A percentile compares a stretch with the other conserved stretches of the same genome.
Conservation (phyloP, 257 asterid genomes). For the Solanum chiquidenum region DNA sequence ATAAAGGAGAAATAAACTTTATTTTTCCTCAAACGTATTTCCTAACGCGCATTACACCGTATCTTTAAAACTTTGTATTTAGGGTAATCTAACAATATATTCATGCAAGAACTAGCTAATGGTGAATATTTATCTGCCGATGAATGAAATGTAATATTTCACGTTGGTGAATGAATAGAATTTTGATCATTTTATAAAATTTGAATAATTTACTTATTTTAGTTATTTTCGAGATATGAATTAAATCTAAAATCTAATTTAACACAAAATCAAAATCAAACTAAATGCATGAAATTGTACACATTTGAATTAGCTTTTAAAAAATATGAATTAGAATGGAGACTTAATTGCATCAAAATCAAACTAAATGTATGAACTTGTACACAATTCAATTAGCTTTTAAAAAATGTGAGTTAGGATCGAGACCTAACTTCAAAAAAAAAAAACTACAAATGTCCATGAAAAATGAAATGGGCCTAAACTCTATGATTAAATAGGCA, state of each 20-base stretch:
- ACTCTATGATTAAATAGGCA: background rate
- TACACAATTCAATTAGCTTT: background rate
- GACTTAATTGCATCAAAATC: background rate
- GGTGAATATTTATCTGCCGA: no score
- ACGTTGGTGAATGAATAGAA: background rate
- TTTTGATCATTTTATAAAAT: no score
- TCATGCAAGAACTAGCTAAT: no score
- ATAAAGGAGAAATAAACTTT: no score
- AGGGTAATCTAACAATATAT: no score
- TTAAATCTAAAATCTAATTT: background rate
- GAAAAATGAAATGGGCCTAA: background rate
- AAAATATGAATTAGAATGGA: background rate
- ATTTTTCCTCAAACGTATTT: no score
- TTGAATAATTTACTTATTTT: no score
- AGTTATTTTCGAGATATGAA: background rate
- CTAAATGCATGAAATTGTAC: accelerated
- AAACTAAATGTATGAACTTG: accelerated
- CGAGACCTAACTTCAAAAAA: accelerated
- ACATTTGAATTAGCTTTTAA: no score
- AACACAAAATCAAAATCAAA: background rate
- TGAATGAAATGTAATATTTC: background rate
- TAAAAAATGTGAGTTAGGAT: accelerated
- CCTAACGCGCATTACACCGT: no score
- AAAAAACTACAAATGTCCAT: no score
- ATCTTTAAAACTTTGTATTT: no score